Percentiles rank a stretch among this genome's conserved stretches.
Evolutionary conservation across 179 eudicot species (phyloP).

Genomic region (Corrigiola litoralis): DNA sequence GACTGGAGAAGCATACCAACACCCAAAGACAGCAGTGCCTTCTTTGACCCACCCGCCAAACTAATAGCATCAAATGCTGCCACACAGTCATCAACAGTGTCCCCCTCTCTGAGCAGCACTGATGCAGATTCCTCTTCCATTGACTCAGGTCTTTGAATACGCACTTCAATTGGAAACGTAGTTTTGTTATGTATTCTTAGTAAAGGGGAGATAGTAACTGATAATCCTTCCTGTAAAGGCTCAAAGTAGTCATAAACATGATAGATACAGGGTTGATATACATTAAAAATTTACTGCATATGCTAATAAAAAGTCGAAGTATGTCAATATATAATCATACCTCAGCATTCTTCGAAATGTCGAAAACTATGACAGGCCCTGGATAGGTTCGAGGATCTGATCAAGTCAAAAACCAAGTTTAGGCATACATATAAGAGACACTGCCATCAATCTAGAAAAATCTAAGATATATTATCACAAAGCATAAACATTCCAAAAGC

Average conservation of each 20-base stretch:
- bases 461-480: not conserved
- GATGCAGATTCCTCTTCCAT: constrained; percentile 59
- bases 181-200: constrained; percentile 82
- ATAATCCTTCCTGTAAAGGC: constrained; percentile 69
- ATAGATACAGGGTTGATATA: not conserved
- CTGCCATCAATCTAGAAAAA: not conserved
- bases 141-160: constrained; percentile 75
- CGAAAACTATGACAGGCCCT: constrained; percentile 82
- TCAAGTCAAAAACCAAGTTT: constrained; percentile 7
- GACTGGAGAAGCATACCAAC: constrained; percentile 53
- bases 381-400: constrained; percentile 75
- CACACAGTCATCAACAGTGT: constrained; percentile 71
- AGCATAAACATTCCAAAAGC: not conserved
- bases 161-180: constrained; percentile 65
- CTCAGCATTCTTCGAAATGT: constrained; percentile 67
- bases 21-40: constrained; percentile 76
- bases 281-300: not conserved
- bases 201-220: constrained; percentile 68
- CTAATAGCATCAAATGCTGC: constrained; percentile 81
- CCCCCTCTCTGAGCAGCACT: constrained; percentile 63
- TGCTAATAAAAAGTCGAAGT: not conserved
- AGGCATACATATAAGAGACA: constrained; percentile 1
- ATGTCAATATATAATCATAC: constrained; percentile 30
- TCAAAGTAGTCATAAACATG: constrained; percentile 12
- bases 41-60: constrained; percentile 71